These are phyloP conservation scores for Glycine soja DNA, from an alignment of 306 rosid genomes.

Conservation along the genomic window DNA sequence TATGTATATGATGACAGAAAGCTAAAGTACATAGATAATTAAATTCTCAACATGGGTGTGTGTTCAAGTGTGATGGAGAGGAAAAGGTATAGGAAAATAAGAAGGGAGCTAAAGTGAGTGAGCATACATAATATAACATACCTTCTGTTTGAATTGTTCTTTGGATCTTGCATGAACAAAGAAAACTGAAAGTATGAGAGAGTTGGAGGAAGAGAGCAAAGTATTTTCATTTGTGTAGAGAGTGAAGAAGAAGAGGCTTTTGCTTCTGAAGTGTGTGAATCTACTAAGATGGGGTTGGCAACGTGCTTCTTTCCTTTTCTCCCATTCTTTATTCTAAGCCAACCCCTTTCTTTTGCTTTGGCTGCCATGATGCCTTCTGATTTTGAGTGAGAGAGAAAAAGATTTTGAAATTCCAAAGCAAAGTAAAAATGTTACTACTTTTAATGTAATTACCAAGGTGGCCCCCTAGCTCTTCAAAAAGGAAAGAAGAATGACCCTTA, in stretches of 20 bases:
- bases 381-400: constrained; percentile 47
- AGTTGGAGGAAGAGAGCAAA: constrained; percentile 62
- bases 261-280: constrained; percentile 41
- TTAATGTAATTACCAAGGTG: constrained; percentile 55
- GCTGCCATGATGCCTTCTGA: constrained; percentile 62
- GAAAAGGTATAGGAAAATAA: constrained; percentile 22
- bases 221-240: constrained; percentile 75
- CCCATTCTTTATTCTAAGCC: constrained; percentile 66
- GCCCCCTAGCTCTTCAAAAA: constrained; percentile 55
- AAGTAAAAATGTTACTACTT: constrained; percentile 65
- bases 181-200: constrained; percentile 54
- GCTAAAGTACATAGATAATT: neutral
- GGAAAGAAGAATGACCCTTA: constrained; percentile 22
- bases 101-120: neutral
- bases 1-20: constrained; percentile 13
- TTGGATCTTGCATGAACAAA: constrained; percentile 94
- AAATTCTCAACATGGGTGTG: constrained; percentile 1
- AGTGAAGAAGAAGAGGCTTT: constrained; percentile 48
- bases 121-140: constrained; percentile 35
- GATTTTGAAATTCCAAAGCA: constrained; percentile 62
- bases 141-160: constrained; percentile 76
- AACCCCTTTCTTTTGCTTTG: constrained; percentile 69
- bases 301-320: constrained; percentile 64
- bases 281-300: constrained; percentile 58
- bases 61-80: constrained; percentile 12